phyloP scores from a whole-genome alignment of 1,284 basidiomycete genomes.

The Wallemia hederae region DNA sequence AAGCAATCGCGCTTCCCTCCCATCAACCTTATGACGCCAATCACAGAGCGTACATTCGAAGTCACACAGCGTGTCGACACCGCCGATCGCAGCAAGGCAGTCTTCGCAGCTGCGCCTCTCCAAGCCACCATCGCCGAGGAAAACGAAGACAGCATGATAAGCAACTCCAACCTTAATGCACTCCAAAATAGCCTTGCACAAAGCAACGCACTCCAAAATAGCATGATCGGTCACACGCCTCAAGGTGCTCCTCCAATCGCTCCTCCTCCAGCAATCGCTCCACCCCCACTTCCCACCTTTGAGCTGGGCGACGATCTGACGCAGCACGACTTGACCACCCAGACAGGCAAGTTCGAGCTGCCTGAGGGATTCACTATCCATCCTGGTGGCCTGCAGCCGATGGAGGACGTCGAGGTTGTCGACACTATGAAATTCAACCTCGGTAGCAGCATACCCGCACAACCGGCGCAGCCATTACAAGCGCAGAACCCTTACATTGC shows the following conservation, averaged over 20 bases:
- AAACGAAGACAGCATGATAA: neutral
- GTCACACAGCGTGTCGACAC: constrained; percentile 23
- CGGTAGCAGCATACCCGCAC: neutral
- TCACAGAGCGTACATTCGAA: constrained; percentile 71
- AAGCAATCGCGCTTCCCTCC: constrained; percentile 32
- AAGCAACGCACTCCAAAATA: neutral
- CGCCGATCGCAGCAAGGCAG: constrained; percentile 5
- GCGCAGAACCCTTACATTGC: too few relatives aligned
- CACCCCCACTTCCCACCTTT: neutral
- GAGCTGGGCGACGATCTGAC: neutral
- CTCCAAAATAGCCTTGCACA: too few relatives aligned
- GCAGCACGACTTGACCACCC: neutral
- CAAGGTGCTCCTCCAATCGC: too few relatives aligned
- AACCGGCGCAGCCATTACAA: neutral
- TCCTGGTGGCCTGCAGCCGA: neutral
- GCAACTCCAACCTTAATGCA: neutral
- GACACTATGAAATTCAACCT: neutral
- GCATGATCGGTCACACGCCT: neutral
- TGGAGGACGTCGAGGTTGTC: neutral
- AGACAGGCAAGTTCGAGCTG: constrained; percentile 10
- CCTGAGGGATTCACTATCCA: constrained; percentile 18
- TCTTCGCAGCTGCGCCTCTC: constrained; percentile 3
- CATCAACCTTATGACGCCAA: constrained; percentile 59
- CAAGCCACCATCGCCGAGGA: neutral
- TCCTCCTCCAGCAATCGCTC: neutral